A percentile compares a stretch with the other conserved stretches of the same genome.
Evolutionary conservation across 2,329 filamentous ascomycete species (phyloP).

Genomic region (Calonectria pseudoreteaudii): DNA sequence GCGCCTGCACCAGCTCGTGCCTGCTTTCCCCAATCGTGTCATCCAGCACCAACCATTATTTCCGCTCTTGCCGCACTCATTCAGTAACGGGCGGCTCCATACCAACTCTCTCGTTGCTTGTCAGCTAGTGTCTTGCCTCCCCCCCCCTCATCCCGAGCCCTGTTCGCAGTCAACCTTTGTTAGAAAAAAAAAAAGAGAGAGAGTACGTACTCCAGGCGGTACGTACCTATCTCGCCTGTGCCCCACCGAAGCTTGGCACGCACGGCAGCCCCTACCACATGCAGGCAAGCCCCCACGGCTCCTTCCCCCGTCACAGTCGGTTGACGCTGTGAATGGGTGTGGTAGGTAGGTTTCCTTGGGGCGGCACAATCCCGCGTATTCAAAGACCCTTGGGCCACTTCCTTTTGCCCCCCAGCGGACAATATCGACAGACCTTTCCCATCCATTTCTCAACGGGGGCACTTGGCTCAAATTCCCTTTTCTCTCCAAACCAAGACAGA

Average conservation of each 20-base stretch:
- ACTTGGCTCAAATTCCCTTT: not conserved
- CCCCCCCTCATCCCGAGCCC: not conserved
- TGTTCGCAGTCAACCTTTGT: not conserved
- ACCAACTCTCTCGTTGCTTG: not conserved
- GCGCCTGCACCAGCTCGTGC: not conserved
- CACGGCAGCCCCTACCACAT: conserved; percentile 6
- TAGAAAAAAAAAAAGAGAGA: not conserved
- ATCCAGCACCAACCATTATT: not conserved
- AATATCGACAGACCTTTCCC: conserved; percentile 1
- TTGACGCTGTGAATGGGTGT: not conserved
- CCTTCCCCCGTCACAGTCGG: not conserved
- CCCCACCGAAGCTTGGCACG: conserved; percentile 7
- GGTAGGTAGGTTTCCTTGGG: not conserved
- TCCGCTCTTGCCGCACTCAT: conserved; percentile 1
- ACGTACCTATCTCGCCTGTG: not conserved
- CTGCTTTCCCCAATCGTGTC: conserved; percentile 1
- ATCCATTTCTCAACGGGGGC: not conserved
- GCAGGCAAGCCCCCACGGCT: conserved; percentile 5
- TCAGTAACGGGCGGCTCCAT: not conserved
- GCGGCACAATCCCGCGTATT: conserved; percentile 11
- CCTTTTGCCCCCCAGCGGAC: not conserved
- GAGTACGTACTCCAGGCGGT: not conserved
- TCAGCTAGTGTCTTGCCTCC: not conserved
- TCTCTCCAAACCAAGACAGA: not conserved
- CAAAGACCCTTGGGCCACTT: conserved; percentile 8